These are phyloP conservation scores for Tulasnella sp. DNA, from an alignment of 768 basidiomycete genomes.

Conservation along the genomic window DNA sequence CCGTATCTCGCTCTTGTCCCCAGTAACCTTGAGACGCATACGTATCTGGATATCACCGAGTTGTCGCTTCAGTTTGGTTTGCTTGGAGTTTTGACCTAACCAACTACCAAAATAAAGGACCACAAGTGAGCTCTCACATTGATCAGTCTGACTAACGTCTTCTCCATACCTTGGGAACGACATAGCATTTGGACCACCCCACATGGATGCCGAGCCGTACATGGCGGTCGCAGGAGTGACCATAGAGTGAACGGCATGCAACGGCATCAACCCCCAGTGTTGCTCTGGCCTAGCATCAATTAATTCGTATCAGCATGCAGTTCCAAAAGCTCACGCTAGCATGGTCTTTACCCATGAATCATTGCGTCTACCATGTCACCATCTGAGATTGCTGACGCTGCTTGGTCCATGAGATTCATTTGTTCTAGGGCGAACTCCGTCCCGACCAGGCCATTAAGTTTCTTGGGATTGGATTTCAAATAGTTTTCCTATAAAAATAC, in stretches of 20 bases:
- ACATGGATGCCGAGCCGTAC: slow-evolving; percentile 68
- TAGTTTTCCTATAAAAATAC: slow-evolving; percentile 74
- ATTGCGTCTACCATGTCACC: slow-evolving; percentile 87
- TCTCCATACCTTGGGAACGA: slow-evolving; percentile 71
- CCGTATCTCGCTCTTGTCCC: slow-evolving; percentile 80
- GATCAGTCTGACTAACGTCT: background rate
- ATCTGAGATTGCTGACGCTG: slow-evolving; percentile 88
- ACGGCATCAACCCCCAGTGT: slow-evolving; percentile 90
- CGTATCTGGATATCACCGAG: slow-evolving; percentile 86
- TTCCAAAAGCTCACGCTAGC: background rate
- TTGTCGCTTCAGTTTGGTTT: slow-evolving; percentile 66
- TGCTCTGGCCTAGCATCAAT: slow-evolving; percentile 62
- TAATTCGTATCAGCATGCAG: slow-evolving; percentile 7
- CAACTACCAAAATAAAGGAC: slow-evolving; percentile 43
- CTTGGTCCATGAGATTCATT: slow-evolving; percentile 72
- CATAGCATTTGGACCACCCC: slow-evolving; percentile 49
- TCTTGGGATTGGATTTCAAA: slow-evolving; percentile 67
- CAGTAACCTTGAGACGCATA: slow-evolving; percentile 91
- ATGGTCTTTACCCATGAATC: slow-evolving; percentile 69
- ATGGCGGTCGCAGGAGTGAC: slow-evolving; percentile 76
- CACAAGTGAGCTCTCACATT: background rate
- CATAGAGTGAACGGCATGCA: slow-evolving; percentile 85
- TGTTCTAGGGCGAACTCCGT: slow-evolving; percentile 58
- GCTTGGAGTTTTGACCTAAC: slow-evolving; percentile 97
- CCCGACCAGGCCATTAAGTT: slow-evolving; percentile 41